phyloP scores from a whole-genome alignment of 306 rosid species.

The Vicia sativa region DNA sequence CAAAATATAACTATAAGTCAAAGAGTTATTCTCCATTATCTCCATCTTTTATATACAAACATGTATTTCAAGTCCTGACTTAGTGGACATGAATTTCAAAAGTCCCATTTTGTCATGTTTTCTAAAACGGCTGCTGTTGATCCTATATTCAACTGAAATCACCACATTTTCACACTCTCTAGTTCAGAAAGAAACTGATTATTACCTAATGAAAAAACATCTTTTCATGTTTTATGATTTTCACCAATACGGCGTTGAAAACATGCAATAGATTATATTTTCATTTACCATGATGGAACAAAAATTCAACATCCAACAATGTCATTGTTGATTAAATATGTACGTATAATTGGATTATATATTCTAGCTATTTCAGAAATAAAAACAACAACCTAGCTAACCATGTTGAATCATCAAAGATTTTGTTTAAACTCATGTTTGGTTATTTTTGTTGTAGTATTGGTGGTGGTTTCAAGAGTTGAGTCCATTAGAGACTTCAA shows the following conservation, averaged over 20 bases:
- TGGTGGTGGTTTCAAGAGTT: conserved; percentile 37
- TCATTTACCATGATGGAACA: not conserved
- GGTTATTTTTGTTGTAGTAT: conserved; percentile 34
- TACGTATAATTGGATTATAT: not conserved
- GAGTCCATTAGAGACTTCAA: conserved; percentile 50
- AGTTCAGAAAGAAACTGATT: not conserved
- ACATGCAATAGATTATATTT: not conserved
- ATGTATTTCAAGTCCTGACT: not conserved
- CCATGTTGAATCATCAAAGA: conserved; percentile 42
- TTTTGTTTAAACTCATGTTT: conserved; percentile 11
- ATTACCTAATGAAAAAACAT: not conserved
- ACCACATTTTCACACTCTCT: not conserved
- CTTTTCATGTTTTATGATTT: not conserved
- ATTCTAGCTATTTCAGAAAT: conserved; percentile 23
- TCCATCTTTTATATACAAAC: not conserved
- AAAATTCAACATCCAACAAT: conserved; percentile 3
- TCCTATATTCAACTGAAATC: conserved; percentile 11
- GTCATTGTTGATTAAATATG: not conserved
- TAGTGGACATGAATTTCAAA: conserved; percentile 5
- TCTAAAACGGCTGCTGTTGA: conserved; percentile 7
- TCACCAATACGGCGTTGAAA: conserved; percentile 19
- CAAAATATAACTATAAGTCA: not conserved
- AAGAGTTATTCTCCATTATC: not conserved
- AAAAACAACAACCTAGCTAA: too few species aligned
- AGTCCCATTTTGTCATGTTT: conserved; percentile 19